phyloP scores from a whole-genome alignment of 1,139 yeast species.

The Yamadazyma songkhlaensis region DNA sequence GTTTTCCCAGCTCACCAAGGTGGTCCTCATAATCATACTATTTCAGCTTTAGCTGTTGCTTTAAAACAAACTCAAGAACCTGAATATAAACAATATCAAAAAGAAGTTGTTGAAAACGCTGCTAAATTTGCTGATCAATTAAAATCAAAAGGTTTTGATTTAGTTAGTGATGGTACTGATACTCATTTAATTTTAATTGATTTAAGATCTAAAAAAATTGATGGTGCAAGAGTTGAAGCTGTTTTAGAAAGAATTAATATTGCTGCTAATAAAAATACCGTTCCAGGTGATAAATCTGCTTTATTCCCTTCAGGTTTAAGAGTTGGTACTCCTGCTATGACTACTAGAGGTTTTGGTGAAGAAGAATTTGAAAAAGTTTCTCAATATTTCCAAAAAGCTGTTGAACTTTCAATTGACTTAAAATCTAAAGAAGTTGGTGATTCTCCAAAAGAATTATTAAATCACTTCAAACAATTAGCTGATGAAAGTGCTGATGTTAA shows the following conservation, averaged over 20 bases:
- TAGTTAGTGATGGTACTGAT: slow-evolving; percentile 93
- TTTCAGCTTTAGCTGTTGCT: slow-evolving; percentile 92
- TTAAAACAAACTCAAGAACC: slow-evolving; percentile 86
- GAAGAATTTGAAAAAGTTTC: slow-evolving; percentile 78
- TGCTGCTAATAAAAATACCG: slow-evolving; percentile 93
- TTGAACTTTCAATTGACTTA: slow-evolving; percentile 58
- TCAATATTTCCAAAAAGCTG: slow-evolving; percentile 75
- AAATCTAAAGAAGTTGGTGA: slow-evolving; percentile 59
- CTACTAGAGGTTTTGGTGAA: slow-evolving; percentile 87
- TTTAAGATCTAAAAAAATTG: slow-evolving; percentile 79
- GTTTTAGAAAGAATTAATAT: slow-evolving; percentile 86
- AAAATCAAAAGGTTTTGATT: slow-evolving; percentile 62
- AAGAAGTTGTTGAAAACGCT: slow-evolving; percentile 79
- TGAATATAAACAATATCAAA: slow-evolving; percentile 83
- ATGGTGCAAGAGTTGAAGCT: slow-evolving; percentile 95
- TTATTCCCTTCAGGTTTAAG: slow-evolving; percentile 93
- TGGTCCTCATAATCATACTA: slow-evolving; percentile 98
- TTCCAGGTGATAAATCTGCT: slow-evolving; percentile 95
- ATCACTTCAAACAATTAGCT: slow-evolving; percentile 64
- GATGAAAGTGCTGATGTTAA: slow-evolving; percentile 56
- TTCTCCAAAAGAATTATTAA: slow-evolving; percentile 61
- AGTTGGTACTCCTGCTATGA: slow-evolving; percentile 98
- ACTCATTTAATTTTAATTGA: slow-evolving; percentile 88
- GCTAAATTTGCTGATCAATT: slow-evolving; percentile 71
- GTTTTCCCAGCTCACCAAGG: slow-evolving; percentile 99